These are phyloP conservation scores for Aspergillus wentii DNA, from an alignment of 495 filamentous ascomycete species.

Conservation along the genomic window DNA sequence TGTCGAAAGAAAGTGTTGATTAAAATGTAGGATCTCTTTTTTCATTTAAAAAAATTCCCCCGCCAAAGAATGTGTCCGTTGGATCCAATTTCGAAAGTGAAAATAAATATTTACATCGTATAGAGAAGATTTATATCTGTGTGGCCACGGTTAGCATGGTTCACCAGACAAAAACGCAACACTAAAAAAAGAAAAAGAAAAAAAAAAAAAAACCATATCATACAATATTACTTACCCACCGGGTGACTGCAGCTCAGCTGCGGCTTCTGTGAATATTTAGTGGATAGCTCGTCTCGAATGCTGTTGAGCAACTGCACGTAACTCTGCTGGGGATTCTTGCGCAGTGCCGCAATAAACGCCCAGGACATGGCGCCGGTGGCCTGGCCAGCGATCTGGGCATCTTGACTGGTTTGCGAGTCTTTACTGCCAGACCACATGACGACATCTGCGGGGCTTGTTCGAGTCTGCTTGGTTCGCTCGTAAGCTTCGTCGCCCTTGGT, in stretches of 20 bases:
- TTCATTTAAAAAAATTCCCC: too few relatives aligned
- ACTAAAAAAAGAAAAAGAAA: slow-evolving; percentile 17
- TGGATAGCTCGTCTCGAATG: slow-evolving; percentile 85
- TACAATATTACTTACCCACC: slow-evolving; percentile 59
- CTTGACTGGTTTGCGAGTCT: slow-evolving; percentile 81
- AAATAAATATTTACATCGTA: slow-evolving; percentile 56
- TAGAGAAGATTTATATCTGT: slow-evolving; percentile 62
- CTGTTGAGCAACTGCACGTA: slow-evolving; percentile 94
- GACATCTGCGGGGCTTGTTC: slow-evolving; percentile 92
- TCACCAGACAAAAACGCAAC: slow-evolving; percentile 12
- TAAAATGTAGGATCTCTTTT: too few relatives aligned
- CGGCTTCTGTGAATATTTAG: slow-evolving; percentile 92
- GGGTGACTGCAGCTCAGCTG: slow-evolving; percentile 97
- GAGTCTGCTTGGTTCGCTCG: slow-evolving; percentile 75
- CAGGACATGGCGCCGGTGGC: slow-evolving; percentile 98
- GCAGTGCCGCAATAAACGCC: slow-evolving; percentile 89
- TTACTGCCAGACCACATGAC: slow-evolving; percentile 98
- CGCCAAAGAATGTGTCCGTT: too few relatives aligned
- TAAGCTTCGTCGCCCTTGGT: slow-evolving; percentile 78
- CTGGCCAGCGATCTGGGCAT: slow-evolving; percentile 65
- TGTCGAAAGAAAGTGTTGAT: too few relatives aligned
- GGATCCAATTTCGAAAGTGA: too few relatives aligned
- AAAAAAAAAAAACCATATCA: slow-evolving; percentile 10
- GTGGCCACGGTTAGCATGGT: neutral
- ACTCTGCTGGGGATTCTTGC: slow-evolving; percentile 97